Percentiles rank a stretch among this genome's conserved stretches.
These are phyloP conservation scores for Skeletonema grethae DNA, from an alignment of 108 stramenopile genomes.

Conservation along the genomic window DNA sequence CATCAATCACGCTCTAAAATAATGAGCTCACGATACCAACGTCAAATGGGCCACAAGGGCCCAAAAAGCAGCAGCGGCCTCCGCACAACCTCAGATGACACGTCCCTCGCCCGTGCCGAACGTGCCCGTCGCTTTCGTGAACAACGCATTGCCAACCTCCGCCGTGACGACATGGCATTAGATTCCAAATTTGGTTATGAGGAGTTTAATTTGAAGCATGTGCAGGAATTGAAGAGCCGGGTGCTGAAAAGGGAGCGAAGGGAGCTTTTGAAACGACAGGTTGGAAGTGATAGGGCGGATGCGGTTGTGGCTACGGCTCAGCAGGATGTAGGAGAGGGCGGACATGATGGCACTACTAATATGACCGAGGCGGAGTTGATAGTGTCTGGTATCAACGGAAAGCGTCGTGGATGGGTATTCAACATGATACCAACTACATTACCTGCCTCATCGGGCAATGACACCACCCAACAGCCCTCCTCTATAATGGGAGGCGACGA, in stretches of 20 bases:
- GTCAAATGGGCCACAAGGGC: conserved; percentile 56
- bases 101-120: conserved; percentile 28
- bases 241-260: conserved; percentile 1
- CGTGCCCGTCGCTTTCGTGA: conserved; percentile 35
- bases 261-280: conserved; percentile 9
- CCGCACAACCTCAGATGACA: conserved; percentile 17
- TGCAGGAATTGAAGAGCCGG: conserved; percentile 9
- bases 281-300: conserved; percentile 4
- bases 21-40: conserved; percentile 65
- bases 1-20: neutral
- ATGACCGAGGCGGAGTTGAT: conserved; percentile 38
- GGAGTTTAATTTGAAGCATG: conserved; percentile 46
- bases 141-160: conserved; percentile 34
- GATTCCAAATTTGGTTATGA: conserved; percentile 70
- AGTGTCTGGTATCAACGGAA: conserved; percentile 22
- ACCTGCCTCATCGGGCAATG: conserved; percentile 13
- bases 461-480: conserved; percentile 8
- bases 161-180: conserved; percentile 48
- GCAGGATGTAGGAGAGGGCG: conserved; percentile 31
- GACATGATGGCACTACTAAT: conserved; percentile 19
- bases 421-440: conserved; percentile 92
- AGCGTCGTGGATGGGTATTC: conserved; percentile 86
- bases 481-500: neutral
- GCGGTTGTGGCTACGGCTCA: conserved; percentile 1
- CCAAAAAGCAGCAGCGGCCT: conserved; percentile 18